Evolutionary conservation across 192 early-diverging fungal genomes (phyloP), one percentile per base, ranked within the genome.

Genomic region (Coemansia guatemalensis): DNA sequence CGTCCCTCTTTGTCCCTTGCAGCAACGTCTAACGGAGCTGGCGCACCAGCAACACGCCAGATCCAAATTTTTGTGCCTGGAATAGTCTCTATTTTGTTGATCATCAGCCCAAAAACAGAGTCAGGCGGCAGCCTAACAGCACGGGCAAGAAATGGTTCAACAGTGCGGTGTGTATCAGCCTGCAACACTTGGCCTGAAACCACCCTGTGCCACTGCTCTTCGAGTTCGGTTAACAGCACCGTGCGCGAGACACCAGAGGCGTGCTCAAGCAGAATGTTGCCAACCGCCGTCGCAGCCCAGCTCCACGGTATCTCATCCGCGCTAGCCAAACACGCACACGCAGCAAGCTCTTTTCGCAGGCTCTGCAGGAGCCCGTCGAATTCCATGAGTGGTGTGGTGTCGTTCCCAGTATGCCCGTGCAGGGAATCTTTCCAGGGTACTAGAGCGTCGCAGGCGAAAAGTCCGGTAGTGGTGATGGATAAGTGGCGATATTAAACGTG

Each of bases 211-310:
- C 76, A 73, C 47, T 68, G 58, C 3, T 39, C 27, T 44, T 78
- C 76, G 5, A 78, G 71, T 56, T 78, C 76, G 1, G 71, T 59
- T 23, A 78, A 35, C 29, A 73, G 56, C 22, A 78, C 71, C 3
- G 76, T 51, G n/a, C 76, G 76, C 33, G 76, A 60, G 12, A 70
- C 33, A 8, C 71, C 67, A 3, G 69, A 69, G 63, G 62, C 56
- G 61, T 78, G 66, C 3, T 69, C 76, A 48, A 41, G 14, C 55
- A 78, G 48, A 5, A 67, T 53, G 25, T 21, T 25, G 18, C 54
- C 48, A 5, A 60, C 52, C 2, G 48, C 14, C 6, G 59, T 52
- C 0, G 70, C 67, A 11, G 69, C 22, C 76, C 76, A 73, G 67
- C 48, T 65, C 76, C 76, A 78, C 27, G 76, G 67, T 22, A 78